Conservation (phyloP, 2,329 filamentous ascomycete species). For the Metarhizium humberi region DNA sequence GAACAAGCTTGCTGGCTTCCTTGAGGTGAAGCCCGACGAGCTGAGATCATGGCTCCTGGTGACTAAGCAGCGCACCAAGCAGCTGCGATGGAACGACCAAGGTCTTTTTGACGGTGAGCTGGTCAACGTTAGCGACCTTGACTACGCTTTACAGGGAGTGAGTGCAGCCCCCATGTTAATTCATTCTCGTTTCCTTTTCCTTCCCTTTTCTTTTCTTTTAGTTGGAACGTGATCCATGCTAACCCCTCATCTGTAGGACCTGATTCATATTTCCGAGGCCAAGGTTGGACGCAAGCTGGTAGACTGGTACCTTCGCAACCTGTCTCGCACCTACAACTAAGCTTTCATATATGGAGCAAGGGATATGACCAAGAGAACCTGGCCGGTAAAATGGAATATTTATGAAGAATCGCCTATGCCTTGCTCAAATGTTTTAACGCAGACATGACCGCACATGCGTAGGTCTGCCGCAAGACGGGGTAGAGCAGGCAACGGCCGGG, state of each 20-base stretch:
- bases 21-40: constrained; percentile 95
- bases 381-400: not conserved
- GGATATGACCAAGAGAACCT: not conserved
- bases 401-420: not conserved
- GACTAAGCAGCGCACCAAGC: constrained; percentile 97
- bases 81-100: constrained; percentile 85
- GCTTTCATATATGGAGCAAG: not conserved
- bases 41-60: constrained; percentile 88
- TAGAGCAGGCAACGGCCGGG: not conserved
- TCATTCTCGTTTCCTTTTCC: not conserved
- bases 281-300: constrained; percentile 96
- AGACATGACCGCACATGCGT: not conserved
- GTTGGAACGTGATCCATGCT: constrained; percentile 12
- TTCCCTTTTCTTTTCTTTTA: no score
- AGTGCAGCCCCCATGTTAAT: constrained; percentile 27
- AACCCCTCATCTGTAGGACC: constrained; percentile 47
- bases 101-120: constrained; percentile 86
- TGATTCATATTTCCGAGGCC: constrained; percentile 97
- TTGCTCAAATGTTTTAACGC: not conserved
- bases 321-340: constrained; percentile 80
- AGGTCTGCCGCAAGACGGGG: not conserved
- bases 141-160: constrained; percentile 93
- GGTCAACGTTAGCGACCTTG: constrained; percentile 87
- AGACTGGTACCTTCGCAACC: constrained; percentile 97
- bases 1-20: constrained; percentile 94